These are phyloP conservation scores for Gynostemma pentaphyllum DNA, from an alignment of 306 rosid genomes.

Conservation along the genomic window DNA sequence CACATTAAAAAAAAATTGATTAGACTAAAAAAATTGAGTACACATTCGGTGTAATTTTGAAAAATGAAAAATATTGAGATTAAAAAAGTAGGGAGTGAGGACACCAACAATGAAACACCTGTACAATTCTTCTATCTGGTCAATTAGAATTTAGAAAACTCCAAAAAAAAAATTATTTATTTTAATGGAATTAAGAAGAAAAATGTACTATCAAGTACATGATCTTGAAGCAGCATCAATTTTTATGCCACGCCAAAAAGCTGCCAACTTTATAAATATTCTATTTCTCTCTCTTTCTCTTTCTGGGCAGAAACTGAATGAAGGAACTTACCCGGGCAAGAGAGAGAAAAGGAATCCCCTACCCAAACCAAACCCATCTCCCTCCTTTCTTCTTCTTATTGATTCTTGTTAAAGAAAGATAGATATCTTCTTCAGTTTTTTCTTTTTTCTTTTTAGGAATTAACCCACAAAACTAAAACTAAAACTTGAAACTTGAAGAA, in stretches of 20 bases:
- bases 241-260: constrained; percentile 12
- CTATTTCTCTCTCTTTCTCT: too few relatives aligned
- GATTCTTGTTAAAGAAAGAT: background rate
- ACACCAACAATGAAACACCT: constrained; percentile 8
- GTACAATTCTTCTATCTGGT: background rate
- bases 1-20: too few relatives aligned
- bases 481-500: constrained; percentile 2
- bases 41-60: too few relatives aligned
- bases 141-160: background rate
- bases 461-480: too few relatives aligned
- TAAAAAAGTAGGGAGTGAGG: constrained; percentile 5
- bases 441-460: too few relatives aligned
- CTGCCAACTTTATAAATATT: constrained; percentile 3
- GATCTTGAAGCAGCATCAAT: background rate
- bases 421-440: background rate
- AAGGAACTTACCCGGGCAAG: background rate
- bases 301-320: too few relatives aligned
- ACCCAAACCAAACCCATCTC: too few relatives aligned
- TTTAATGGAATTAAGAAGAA: background rate
- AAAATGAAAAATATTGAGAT: too few relatives aligned
- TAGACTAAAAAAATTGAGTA: background rate
- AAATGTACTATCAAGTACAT: constrained; percentile 9
- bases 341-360: background rate
- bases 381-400: background rate
- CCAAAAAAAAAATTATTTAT: background rate